Evolutionary conservation across 225 moss, liverwort and hornwort species (phyloP), one percentile per base, ranked within the genome.

Genomic region (Marchantia paleacea): DNA sequence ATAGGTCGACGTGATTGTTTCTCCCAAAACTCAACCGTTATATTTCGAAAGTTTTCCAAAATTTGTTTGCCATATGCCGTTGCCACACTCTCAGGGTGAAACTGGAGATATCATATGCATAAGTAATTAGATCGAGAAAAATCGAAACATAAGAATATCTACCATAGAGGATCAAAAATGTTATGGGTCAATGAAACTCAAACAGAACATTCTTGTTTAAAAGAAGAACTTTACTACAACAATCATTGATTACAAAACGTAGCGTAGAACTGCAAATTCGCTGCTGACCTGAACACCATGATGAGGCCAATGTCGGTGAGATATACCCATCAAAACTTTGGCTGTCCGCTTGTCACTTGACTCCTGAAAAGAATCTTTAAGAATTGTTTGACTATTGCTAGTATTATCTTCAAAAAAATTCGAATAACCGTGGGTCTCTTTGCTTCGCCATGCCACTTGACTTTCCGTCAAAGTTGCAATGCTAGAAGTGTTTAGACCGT

Each of bases 41-140:
- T 88, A 55, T 81, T 86, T 84, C 94, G 89, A 65, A 99, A 99
- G 79, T 99, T 99, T 78, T 92, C 85, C 77, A 99, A 61, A 52
- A 99, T 90, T 85, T 91, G 87, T 87, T 91, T 91, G 65, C 99
- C 99, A 55, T 90, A 88, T 26, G 93, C 84, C 77, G 99, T 99
- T 39, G 95, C 99, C 61, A 99, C 91, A 86, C 99, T 99, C 82
- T 99, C 99, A 72, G 99, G 99, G 84, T 99, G 99, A 73, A 99
- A 99, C 99, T 99, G 90, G 80, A 83, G 16, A 69, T 77, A 76
- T 82, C 72, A 71, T 39, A 80, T 26, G 24, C 20, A 58, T 9
- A 3, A 39, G 31, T 47, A 28, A 54, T 39, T 39, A 39, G 39
- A 39, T 39, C 39, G 5, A 39, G 39, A 39, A 39, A 39, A 2